Percentiles rank a stretch among this genome's conserved stretches.
Conservation (phyloP, 805 yeast species). For the Priceomyces carsonii region DNA sequence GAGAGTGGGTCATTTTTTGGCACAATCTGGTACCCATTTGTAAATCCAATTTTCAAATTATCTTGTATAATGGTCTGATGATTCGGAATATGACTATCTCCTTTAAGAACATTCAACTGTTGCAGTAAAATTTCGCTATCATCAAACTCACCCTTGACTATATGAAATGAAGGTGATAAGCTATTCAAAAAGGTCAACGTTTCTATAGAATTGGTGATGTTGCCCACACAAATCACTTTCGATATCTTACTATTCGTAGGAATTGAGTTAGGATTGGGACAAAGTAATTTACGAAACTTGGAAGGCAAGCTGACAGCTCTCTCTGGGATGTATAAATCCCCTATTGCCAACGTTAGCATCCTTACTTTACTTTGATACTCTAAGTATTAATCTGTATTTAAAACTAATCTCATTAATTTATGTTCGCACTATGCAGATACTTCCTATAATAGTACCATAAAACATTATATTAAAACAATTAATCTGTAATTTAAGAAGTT, state of each 20-base stretch:
- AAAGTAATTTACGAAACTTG: constrained; percentile 71
- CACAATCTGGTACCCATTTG: constrained; percentile 79
- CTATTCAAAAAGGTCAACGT: constrained; percentile 65
- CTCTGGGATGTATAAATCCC: constrained; percentile 89
- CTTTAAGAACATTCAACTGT: constrained; percentile 23
- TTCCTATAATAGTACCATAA: too few species aligned
- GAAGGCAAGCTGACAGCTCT: constrained; percentile 64
- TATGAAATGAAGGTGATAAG: constrained; percentile 69
- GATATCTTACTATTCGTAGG: constrained; percentile 64
- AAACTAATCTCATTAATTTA: too few species aligned
- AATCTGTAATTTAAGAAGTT: too few species aligned
- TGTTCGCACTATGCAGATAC: too few species aligned
- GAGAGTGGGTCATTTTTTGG: constrained; percentile 89
- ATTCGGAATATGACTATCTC: constrained; percentile 48
- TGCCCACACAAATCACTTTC: constrained; percentile 84
- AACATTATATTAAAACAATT: too few species aligned
- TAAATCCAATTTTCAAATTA: constrained; percentile 74
- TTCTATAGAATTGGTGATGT: constrained; percentile 65
- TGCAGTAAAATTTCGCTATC: constrained; percentile 39
- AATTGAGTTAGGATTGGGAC: constrained; percentile 53
- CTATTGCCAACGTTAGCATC: constrained; percentile 66
- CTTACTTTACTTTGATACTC: constrained; percentile 1
- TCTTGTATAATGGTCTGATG: constrained; percentile 68
- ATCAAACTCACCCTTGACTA: constrained; percentile 86
- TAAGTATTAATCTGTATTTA: too few species aligned